A percentile compares a stretch with the other conserved stretches of the same genome.
These are phyloP conservation scores for Eimeria falciformis DNA, from an alignment of 169 alveolate species.

Conservation along the genomic window DNA sequence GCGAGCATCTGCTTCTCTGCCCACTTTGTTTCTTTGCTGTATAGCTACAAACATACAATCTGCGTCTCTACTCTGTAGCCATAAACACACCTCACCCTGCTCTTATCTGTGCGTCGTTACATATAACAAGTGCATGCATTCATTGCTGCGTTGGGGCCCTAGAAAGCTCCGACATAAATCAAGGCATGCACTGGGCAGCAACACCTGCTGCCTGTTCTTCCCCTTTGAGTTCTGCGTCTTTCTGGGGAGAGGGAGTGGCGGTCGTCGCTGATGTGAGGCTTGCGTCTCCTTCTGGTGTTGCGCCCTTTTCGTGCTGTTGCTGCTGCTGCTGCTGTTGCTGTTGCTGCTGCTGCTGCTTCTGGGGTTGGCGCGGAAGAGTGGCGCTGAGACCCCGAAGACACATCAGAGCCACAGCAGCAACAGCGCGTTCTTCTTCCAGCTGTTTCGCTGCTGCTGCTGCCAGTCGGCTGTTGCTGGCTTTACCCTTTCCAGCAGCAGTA, in stretches of 20 bases:
- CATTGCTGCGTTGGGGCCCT: too few species aligned
- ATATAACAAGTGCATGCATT: too few species aligned
- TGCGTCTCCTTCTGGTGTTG: not conserved
- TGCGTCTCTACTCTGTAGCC: too few species aligned
- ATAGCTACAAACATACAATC: too few species aligned
- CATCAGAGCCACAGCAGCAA: constrained; percentile 5
- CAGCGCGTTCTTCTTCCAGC: constrained; percentile 32
- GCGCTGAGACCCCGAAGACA: not conserved
- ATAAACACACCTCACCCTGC: too few species aligned
- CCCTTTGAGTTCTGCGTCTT: not conserved
- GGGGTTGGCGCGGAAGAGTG: not conserved
- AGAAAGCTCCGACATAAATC: too few species aligned
- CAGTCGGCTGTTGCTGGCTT: not conserved
- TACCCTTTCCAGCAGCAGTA: not conserved
- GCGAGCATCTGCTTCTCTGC: too few species aligned
- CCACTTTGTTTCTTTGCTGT: too few species aligned
- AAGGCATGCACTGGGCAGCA: too few species aligned
- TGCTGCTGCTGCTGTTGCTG: not conserved
- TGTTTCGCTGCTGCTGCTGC: not conserved
- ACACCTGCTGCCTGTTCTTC: too few species aligned
- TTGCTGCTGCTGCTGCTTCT: not conserved
- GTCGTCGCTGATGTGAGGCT: not conserved
- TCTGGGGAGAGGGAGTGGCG: not conserved
- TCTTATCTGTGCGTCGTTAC: too few species aligned
- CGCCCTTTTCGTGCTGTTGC: constrained; percentile 6